Evolutionary conservation across 2,329 filamentous ascomycete species (phyloP).

Genomic region (Colletotrichum gloeosporioides): DNA sequence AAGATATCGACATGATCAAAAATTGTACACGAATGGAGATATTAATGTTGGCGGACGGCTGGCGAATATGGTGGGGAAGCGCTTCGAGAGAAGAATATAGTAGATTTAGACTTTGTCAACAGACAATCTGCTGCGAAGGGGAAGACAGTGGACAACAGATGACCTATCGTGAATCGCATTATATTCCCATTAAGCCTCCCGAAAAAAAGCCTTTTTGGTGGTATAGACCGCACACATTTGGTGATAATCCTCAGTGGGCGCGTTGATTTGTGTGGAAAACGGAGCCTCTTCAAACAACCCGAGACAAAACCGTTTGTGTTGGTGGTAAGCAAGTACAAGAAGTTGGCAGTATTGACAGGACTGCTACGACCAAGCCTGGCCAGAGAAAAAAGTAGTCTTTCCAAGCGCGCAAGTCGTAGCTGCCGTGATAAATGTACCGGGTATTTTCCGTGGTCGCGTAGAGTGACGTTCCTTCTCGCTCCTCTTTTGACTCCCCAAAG

Average conservation of each 20-base stretch:
- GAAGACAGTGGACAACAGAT: not conserved
- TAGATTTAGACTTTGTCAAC: conserved; percentile 5
- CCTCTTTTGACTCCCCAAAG: conserved; percentile 30
- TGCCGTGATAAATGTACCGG: conserved; percentile 31
- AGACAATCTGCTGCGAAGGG: not conserved
- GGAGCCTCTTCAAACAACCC: conserved; percentile 2
- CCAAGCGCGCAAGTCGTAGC: conserved; percentile 37
- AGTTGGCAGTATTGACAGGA: conserved; percentile 33
- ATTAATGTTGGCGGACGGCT: not conserved
- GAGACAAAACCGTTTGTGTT: conserved; percentile 26
- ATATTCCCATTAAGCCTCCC: conserved; percentile 17
- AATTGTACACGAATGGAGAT: not conserved
- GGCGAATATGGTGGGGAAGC: not conserved
- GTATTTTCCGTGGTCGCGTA: conserved; percentile 34
- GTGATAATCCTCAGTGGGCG: conserved; percentile 35
- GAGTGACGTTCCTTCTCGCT: conserved; percentile 28
- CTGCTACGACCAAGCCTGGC: conserved; percentile 33
- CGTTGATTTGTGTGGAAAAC: not conserved
- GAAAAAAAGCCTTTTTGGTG: not conserved
- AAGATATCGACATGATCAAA: not conserved
- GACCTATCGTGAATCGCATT: conserved; percentile 25
- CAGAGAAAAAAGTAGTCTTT: conserved; percentile 28
- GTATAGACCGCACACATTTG: conserved; percentile 24
- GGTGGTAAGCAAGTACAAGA: conserved; percentile 49
- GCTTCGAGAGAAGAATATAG: conserved; percentile 33